A percentile compares a stretch with the other conserved stretches of the same genome.
Conservation (phyloP, 2,329 filamentous ascomycete species). For the Fusarium sp. region DNA sequence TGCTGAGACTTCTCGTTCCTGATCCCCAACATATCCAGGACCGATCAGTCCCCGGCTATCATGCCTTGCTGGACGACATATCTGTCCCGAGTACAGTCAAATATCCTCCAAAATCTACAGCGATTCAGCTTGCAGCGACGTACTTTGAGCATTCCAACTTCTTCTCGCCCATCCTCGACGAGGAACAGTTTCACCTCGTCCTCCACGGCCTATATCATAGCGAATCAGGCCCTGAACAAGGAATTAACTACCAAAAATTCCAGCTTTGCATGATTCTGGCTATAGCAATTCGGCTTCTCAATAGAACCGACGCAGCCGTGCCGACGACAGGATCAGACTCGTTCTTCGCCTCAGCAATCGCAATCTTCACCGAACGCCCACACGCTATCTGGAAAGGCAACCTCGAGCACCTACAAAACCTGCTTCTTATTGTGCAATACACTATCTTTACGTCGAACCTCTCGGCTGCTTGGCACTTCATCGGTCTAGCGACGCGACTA, state of each 20-base stretch:
- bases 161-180: conserved; percentile 45
- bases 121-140: conserved; percentile 30
- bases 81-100: not conserved
- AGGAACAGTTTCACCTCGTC: conserved; percentile 26
- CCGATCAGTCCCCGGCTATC: not conserved
- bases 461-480: conserved; percentile 36
- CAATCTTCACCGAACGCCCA: conserved; percentile 10
- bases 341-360: conserved; percentile 23
- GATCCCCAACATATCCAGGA: not conserved
- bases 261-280: conserved; percentile 30
- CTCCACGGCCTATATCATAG: conserved; percentile 19
- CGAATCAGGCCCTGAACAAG: not conserved
- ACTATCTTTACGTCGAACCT: conserved; percentile 33
- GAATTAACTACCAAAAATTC: conserved; percentile 2
- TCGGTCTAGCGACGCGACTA: conserved; percentile 33
- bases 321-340: conserved; percentile 31
- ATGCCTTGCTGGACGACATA: conserved; percentile 24
- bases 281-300: conserved; percentile 30
- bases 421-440: conserved; percentile 36
- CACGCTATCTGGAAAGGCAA: conserved; percentile 28
- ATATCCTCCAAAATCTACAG: conserved; percentile 28
- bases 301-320: conserved; percentile 28
- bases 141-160: conserved; percentile 52
- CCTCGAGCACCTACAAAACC: conserved; percentile 26
- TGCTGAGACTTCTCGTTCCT: conserved; percentile 5